Evolutionary conservation across 2,329 filamentous ascomycete genomes (phyloP).

Genomic region (Ceratocystis ficicola): DNA sequence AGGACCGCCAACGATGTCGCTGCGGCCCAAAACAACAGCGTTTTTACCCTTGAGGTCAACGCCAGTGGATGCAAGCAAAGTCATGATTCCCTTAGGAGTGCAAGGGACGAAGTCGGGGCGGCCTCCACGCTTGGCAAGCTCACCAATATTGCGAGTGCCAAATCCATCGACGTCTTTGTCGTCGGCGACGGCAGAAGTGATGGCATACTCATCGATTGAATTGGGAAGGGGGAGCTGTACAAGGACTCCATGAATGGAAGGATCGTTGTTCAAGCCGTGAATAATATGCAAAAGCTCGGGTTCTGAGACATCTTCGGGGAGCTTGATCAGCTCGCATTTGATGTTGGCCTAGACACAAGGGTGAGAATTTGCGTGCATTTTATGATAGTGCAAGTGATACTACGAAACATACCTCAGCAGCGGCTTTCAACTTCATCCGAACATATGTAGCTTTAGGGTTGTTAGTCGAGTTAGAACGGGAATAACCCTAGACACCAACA

Average conservation of each 20-base stretch:
- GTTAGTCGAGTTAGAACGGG: constrained; percentile 25
- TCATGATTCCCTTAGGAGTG: constrained; percentile 96
- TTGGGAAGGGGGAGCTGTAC: constrained; percentile 85
- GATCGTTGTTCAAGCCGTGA: constrained; percentile 71
- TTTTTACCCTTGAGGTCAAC: constrained; percentile 80
- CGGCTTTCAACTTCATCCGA: constrained; percentile 98
- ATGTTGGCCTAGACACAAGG: constrained; percentile 61
- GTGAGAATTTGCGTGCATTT: background rate
- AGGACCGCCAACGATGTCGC: constrained; percentile 93
- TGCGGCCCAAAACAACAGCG: constrained; percentile 85
- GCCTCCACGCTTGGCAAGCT: constrained; percentile 90
- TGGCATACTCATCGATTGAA: constrained; percentile 76
- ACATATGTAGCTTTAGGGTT: constrained; percentile 73
- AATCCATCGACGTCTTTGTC: constrained; percentile 99
- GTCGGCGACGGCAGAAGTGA: constrained; percentile 82
- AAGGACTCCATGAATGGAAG: constrained; percentile 76
- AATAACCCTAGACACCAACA: constrained; percentile 14
- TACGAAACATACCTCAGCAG: constrained; percentile 59
- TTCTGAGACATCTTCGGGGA: constrained; percentile 69
- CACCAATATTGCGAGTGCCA: constrained; percentile 84
- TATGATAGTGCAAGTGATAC: background rate
- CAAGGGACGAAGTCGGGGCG: constrained; percentile 83
- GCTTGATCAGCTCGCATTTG: constrained; percentile 71
- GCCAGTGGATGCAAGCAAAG: constrained; percentile 69
- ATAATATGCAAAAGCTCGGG: constrained; percentile 76